A percentile compares a stretch with the other conserved stretches of the same genome.
Conservation (phyloP, 768 basidiomycete species). For the Suillus luteus region DNA sequence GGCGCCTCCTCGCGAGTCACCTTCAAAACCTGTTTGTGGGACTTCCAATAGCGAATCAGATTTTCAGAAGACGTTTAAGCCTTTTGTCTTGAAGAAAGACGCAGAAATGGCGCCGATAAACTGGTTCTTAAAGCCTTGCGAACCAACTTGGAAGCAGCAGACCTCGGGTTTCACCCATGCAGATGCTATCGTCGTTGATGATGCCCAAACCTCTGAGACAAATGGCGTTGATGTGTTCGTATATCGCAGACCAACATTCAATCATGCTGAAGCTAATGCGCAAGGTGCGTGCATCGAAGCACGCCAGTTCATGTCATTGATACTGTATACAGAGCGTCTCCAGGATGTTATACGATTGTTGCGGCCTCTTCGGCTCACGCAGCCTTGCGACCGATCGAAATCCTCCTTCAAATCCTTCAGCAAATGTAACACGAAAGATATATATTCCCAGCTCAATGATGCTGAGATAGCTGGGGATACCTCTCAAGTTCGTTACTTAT, state of each 20-base stretch:
- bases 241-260: constrained; percentile 21
- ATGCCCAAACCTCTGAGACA: constrained; percentile 37
- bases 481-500: constrained; percentile 62
- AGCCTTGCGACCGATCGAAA: constrained; percentile 22
- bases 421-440: constrained; percentile 44
- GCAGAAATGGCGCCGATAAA: constrained; percentile 72
- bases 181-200: constrained; percentile 65
- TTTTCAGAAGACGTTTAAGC: constrained; percentile 75
- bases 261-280: constrained; percentile 22
- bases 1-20: constrained; percentile 25
- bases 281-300: constrained; percentile 15
- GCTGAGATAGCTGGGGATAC: constrained; percentile 78
- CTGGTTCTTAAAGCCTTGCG: constrained; percentile 49
- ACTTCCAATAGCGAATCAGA: constrained; percentile 52
- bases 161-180: constrained; percentile 30
- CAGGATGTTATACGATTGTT: constrained; percentile 26
- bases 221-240: constrained; percentile 12
- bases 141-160: constrained; percentile 28
- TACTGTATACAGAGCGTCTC: constrained; percentile 16
- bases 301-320: constrained; percentile 30
- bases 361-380: constrained; percentile 32
- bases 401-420: constrained; percentile 32
- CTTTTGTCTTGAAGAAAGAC: constrained; percentile 79
- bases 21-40: constrained; percentile 27
- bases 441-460: constrained; percentile 68